A percentile compares a stretch with the other conserved stretches of the same genome.
Conservation (phyloP, 148 eudicot species). For the Mesembryanthemum crystallinum region DNA sequence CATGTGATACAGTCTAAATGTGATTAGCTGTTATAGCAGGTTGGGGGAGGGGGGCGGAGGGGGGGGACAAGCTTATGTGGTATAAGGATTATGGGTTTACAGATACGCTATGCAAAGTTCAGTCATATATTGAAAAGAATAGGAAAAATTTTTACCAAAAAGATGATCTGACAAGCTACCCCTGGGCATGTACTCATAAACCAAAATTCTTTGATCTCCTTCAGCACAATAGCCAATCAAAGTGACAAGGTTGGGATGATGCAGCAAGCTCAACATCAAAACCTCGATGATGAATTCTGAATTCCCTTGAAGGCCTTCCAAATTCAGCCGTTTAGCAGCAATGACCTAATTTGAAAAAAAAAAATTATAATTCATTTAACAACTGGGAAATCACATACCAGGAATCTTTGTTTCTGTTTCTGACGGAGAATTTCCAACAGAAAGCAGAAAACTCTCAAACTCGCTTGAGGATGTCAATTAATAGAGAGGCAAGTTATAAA, state of each 20-base stretch:
- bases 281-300: conserved; percentile 91
- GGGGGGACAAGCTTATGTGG: too few relatives aligned
- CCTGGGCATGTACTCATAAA: conserved; percentile 80
- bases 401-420: background rate
- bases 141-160: conserved; percentile 44
- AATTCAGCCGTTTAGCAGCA: conserved; percentile 75
- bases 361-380: background rate
- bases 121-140: background rate
- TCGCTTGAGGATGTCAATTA: too few relatives aligned
- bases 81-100: background rate
- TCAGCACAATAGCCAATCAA: conserved; percentile 84
- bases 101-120: background rate
- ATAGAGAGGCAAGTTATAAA: background rate
- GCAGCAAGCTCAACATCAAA: conserved; percentile 75
- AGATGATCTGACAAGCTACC: conserved; percentile 90
- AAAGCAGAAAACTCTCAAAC: background rate
- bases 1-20: too few relatives aligned
- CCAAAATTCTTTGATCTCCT: conserved; percentile 74
- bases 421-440: background rate
- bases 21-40: too few relatives aligned
- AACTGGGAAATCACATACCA: background rate
- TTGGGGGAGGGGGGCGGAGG: too few relatives aligned
- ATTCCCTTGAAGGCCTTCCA: conserved; percentile 75
- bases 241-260: conserved; percentile 84
- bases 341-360: conserved; percentile 37